A percentile compares a stretch with the other conserved stretches of the same genome.
These are phyloP conservation scores for Castanospermum australe DNA, from an alignment of 306 rosid species.

Conservation along the genomic window DNA sequence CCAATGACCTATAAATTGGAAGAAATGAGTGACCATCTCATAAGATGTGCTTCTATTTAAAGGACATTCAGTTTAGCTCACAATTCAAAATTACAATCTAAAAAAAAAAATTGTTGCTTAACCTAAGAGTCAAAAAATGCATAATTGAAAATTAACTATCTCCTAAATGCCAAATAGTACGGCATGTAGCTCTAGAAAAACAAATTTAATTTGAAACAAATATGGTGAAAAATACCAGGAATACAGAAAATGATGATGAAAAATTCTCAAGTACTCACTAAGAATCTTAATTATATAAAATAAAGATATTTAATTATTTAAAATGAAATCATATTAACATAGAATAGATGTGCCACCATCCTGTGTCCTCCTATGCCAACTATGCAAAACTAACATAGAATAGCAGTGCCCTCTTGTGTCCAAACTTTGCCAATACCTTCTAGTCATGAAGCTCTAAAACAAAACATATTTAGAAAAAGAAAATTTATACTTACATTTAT, in stretches of 20 bases:
- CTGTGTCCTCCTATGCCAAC: too few species aligned
- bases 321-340: too few species aligned
- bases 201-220: slow-evolving; percentile 1
- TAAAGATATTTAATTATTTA: too few species aligned
- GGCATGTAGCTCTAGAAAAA: not conserved
- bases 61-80: slow-evolving; percentile 36
- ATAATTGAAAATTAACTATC: slow-evolving; percentile 10
- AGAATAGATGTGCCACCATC: too few species aligned
- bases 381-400: too few species aligned
- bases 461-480: too few species aligned
- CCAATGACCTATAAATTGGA: slow-evolving; percentile 73
- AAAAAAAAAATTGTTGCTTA: not conserved
- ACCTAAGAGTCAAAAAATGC: slow-evolving; percentile 12
- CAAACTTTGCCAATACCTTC: too few species aligned
- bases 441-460: too few species aligned
- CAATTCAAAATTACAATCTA: not conserved
- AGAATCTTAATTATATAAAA: slow-evolving; percentile 52
- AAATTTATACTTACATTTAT: too few species aligned
- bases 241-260: slow-evolving; percentile 75
- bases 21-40: slow-evolving; percentile 24
- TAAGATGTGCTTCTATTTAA: slow-evolving; percentile 22
- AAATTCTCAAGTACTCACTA: slow-evolving; percentile 75
- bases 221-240: slow-evolving; percentile 59
- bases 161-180: not conserved
- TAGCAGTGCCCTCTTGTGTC: too few species aligned